Conservation (phyloP, 805 yeast species). For the Starmerella ratchasimensis region DNA sequence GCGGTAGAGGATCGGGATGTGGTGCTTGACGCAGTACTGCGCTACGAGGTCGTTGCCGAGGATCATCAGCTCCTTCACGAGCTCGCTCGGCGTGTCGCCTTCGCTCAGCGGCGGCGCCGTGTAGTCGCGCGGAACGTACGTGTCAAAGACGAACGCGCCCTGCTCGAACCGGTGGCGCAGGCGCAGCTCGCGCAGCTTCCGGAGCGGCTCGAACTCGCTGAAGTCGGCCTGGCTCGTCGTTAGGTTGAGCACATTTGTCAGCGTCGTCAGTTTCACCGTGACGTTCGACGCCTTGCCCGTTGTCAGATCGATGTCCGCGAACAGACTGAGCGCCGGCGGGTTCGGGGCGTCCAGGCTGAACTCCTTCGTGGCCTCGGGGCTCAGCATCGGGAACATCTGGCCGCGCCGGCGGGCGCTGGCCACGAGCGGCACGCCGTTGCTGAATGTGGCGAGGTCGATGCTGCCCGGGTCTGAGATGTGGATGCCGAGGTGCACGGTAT, state of each 20-base stretch:
- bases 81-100: not conserved
- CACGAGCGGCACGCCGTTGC: conserved; percentile 12
- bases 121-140: not conserved
- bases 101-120: not conserved
- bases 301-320: conserved; percentile 5
- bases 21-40: conserved; percentile 14
- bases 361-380: not conserved
- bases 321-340: conserved; percentile 9
- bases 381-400: conserved; percentile 9
- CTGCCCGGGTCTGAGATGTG: conserved; percentile 87
- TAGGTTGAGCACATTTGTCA: not conserved
- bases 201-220: conserved; percentile 21
- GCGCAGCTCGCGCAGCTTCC: conserved; percentile 25
- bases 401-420: conserved; percentile 3
- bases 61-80: conserved; percentile 80
- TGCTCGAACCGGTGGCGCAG: conserved; percentile 24
- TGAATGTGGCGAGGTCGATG: conserved; percentile 30
- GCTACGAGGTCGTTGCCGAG: conserved; percentile 44
- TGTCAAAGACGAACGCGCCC: conserved; percentile 32
- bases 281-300: conserved; percentile 3
- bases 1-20: conserved; percentile 23
- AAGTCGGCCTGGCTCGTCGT: not conserved
- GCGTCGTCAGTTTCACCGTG: conserved; percentile 1
- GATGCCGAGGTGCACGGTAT: conserved; percentile 33
- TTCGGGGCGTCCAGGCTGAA: conserved; percentile 2